These are phyloP conservation scores for Fusarium sp. DNA, from an alignment of 2,329 filamentous ascomycete genomes.

Conservation along the genomic window DNA sequence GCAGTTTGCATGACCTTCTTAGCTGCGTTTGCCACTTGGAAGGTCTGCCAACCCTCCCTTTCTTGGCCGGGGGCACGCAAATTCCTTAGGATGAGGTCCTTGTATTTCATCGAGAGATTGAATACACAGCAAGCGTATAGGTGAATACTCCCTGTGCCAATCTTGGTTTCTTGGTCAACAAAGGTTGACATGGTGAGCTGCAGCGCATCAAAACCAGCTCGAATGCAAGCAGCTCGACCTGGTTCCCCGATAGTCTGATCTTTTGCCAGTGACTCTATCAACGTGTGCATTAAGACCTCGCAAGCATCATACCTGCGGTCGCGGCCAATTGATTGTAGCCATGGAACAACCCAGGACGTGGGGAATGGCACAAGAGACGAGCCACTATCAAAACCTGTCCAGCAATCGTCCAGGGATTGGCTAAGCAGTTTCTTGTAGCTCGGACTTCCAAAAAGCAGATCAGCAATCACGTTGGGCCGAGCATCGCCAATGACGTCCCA, in stretches of 20 bases:
- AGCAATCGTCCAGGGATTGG: constrained; percentile 66
- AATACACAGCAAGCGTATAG: constrained; percentile 75
- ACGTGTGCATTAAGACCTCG: constrained; percentile 79
- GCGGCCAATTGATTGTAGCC: constrained; percentile 81
- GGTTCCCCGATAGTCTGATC: constrained; percentile 66
- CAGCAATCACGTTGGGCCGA: constrained; percentile 82
- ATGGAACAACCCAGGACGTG: constrained; percentile 82
- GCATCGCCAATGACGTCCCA: constrained; percentile 90
- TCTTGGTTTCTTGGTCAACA: constrained; percentile 58
- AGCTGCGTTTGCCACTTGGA: constrained; percentile 60
- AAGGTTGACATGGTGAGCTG: constrained; percentile 69
- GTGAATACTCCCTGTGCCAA: constrained; percentile 65
- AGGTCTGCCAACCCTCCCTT: constrained; percentile 55
- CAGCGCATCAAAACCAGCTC: constrained; percentile 73
- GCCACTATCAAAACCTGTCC: constrained; percentile 57
- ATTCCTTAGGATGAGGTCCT: constrained; percentile 66
- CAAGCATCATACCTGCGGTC: constrained; percentile 84
- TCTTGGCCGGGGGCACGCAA: constrained; percentile 46
- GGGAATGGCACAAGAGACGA: constrained; percentile 70
- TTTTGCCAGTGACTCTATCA: constrained; percentile 74
- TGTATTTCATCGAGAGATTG: constrained; percentile 73
- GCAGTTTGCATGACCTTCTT: constrained; percentile 66
- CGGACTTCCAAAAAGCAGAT: constrained; percentile 82
- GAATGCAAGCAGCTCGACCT: constrained; percentile 71
- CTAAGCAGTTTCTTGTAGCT: constrained; percentile 71